phyloP scores from a whole-genome alignment of 305 asterid species.

The Solanum hybrid region DNA sequence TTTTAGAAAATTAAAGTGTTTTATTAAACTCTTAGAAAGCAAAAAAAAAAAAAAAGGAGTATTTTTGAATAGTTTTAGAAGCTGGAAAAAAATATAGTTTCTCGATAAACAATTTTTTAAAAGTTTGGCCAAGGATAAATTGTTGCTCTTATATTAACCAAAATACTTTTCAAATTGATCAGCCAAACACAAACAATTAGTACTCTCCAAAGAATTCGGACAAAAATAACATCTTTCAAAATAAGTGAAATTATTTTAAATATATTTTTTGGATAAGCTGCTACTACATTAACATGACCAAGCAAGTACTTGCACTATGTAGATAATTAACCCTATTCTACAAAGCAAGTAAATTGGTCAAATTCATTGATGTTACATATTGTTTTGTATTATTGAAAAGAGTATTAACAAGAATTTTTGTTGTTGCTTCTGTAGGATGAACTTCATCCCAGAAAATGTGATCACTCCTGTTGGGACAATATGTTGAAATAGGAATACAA shows the following conservation, averaged over 20 bases:
- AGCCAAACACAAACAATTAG: neutral
- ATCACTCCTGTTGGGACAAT: slow-evolving; percentile 41
- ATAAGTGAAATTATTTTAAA: neutral
- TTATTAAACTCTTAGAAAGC: too few relatives aligned
- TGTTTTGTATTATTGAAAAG: slow-evolving; percentile 27
- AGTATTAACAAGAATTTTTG: slow-evolving; percentile 22
- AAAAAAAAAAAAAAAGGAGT: neutral
- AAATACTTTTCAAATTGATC: too few relatives aligned
- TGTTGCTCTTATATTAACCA: neutral
- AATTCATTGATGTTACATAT: slow-evolving; percentile 30
- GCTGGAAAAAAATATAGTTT: neutral
- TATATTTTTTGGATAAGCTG: neutral
- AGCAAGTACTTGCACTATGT: neutral
- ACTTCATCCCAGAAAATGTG: slow-evolving; percentile 69
- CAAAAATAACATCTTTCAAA: neutral
- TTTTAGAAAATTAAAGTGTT: neutral
- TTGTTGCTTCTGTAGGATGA: slow-evolving; percentile 59
- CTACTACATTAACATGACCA: neutral
- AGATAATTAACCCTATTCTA: neutral
- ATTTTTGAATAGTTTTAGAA: neutral
- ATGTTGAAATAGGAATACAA: slow-evolving; percentile 50
- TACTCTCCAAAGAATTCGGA: neutral
- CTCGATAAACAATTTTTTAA: neutral
- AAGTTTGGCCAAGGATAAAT: neutral
- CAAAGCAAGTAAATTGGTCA: slow-evolving; percentile 35